phyloP scores from a whole-genome alignment of 306 rosid species.

The Abrus pulchellus region DNA sequence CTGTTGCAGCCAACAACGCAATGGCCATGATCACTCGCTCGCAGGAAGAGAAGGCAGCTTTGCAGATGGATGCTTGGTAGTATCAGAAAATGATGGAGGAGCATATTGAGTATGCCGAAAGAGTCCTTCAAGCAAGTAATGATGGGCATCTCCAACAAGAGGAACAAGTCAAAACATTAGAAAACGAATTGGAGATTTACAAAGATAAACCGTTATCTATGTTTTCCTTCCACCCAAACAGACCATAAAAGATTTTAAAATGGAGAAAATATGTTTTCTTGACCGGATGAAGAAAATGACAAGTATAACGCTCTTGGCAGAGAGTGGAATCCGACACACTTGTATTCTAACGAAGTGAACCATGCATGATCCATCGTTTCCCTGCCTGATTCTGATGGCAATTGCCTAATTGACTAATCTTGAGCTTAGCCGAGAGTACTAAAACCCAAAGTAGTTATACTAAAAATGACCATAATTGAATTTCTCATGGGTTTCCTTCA shows the following conservation, averaged over 20 bases:
- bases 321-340: conserved; percentile 40
- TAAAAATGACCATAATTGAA: neutral
- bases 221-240: too few species aligned
- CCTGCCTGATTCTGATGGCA: neutral
- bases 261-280: conserved; percentile 61
- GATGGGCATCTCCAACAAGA: conserved; percentile 77
- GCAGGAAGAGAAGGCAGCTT: conserved; percentile 91
- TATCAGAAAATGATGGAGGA: conserved; percentile 99
- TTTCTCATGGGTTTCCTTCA: conserved; percentile 17
- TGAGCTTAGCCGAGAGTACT: neutral
- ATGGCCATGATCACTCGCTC: conserved; percentile 98
- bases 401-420: neutral
- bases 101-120: conserved; percentile 92
- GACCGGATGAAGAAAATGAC: conserved; percentile 66
- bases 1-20: conserved; percentile 93
- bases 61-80: conserved; percentile 97
- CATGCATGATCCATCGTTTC: conserved; percentile 10
- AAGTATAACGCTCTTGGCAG: conserved; percentile 42
- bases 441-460: neutral
- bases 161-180: conserved; percentile 69
- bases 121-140: conserved; percentile 75
- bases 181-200: conserved; percentile 70
- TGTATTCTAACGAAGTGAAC: conserved; percentile 11
- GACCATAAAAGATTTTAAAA: conserved; percentile 34
- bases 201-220: conserved; percentile 35